Base-by-base conservation (phyloP, 129 eudicot species). In the Logfia minima region DNA sequence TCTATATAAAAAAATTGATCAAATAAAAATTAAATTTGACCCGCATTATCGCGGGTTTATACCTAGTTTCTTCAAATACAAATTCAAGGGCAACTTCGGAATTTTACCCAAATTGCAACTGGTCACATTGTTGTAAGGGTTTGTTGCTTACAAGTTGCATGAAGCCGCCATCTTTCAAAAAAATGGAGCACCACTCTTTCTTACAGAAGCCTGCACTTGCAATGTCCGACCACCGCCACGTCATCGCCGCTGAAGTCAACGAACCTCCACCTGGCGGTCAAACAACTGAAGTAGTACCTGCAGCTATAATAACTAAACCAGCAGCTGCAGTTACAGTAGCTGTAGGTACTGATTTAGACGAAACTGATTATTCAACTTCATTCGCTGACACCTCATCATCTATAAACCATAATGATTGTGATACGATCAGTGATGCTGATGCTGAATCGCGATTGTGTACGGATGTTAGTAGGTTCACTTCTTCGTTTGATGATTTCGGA, bases 331-430 rank as follows among this genome's bases (percentile, higher is more conserved):
- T 5, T 18, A 0, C 75, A 8, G 3, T 14, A 16, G 64, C 72
- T 53, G 72, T 82, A n/a, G 72, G 75, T 32, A 85, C 74, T 35
- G 98, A 92, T 80, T 83, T 88, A 22, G 92, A 93, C 74, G 97
- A 87, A 71, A 93, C 97, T 4, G 98, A 93, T 75, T 86, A 84
- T 82, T 93, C 97, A 17, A 90, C 92, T 80, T 93, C 97, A 58
- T 90, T 93, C 87, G 98, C 85, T 62, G 92, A 84, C 83, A 85
- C 97, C 35, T 41, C 76, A 73, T 90, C 96, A 70, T 88, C 96
- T 16, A 83, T 83, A 70, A 81, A 81, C 75, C 86, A 82, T 17
- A 77, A 64, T 67, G 63, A 55, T 75, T 86, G 86, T 67, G 89
- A 83, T 58, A 83, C 85, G 1, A 29, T 81, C 29, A 90, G 91